A percentile compares a stretch with the other conserved stretches of the same genome.
Evolutionary conservation across 1,284 basidiomycete species (phyloP).

Genomic region (Mycocalia duriaeana): DNA sequence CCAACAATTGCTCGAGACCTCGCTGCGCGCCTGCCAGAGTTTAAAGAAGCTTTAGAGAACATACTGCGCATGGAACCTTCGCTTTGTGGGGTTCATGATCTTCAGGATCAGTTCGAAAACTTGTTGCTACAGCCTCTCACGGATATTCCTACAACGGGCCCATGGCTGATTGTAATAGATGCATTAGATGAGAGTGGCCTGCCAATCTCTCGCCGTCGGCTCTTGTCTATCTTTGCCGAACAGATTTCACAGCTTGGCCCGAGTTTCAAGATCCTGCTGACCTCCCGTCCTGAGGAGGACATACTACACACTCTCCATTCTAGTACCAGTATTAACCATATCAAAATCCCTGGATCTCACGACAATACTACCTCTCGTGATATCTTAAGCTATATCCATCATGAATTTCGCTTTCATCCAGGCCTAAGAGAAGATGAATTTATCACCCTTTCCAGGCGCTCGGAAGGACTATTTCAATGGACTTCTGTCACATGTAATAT

Average conservation of each 20-base stretch:
- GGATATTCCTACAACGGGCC: constrained; percentile 6
- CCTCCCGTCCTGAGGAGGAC: constrained; percentile 16
- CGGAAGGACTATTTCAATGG: constrained; percentile 22
- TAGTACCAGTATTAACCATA: neutral
- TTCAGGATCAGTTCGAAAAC: neutral
- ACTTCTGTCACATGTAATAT: constrained; percentile 15
- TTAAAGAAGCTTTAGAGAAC: constrained; percentile 9
- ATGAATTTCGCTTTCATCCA: neutral
- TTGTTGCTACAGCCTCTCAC: constrained; percentile 3
- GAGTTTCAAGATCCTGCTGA: constrained; percentile 22
- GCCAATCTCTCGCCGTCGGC: constrained; percentile 8
- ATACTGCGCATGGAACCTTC: constrained; percentile 7
- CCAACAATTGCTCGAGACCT: constrained; percentile 14
- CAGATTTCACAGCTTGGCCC: constrained; percentile 15
- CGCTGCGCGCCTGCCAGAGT: constrained; percentile 10
- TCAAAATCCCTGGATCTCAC: neutral
- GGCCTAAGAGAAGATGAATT: constrained; percentile 6
- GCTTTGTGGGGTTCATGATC: neutral
- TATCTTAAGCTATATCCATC: neutral
- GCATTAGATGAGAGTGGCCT: constrained; percentile 26
- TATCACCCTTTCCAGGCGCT: constrained; percentile 6
- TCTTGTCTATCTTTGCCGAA: constrained; percentile 11
- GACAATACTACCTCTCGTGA: neutral
- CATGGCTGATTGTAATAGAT: constrained; percentile 29
- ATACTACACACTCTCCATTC: constrained; percentile 5